phyloP scores from a whole-genome alignment of 208 protist genomes.

The Kentomonas sorsogonicus region DNA sequence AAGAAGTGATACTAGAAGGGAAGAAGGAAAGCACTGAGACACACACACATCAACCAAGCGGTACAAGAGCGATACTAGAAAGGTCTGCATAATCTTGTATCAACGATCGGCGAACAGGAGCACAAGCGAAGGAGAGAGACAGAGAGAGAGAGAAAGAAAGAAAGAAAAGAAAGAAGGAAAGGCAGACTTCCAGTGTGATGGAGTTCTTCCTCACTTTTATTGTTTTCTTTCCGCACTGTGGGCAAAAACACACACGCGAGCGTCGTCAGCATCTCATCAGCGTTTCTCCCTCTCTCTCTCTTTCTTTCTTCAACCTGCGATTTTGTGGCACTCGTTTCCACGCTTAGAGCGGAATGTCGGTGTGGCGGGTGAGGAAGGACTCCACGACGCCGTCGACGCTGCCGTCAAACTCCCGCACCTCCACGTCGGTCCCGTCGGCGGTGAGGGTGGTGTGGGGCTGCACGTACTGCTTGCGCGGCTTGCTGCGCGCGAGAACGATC shows the following conservation, averaged over 20 bases:
- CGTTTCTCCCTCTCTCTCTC: neutral
- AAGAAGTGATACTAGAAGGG: neutral
- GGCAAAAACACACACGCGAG: neutral
- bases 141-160: neutral
- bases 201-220: constrained; percentile 5
- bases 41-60: neutral
- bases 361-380: constrained; percentile 49
- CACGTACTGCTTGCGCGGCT: constrained; percentile 88
- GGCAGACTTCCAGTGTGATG: neutral
- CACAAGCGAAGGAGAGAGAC: neutral
- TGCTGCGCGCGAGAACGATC: constrained; percentile 61
- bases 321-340: too few relatives aligned
- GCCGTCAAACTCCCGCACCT: constrained; percentile 47
- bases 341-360: constrained; percentile 53
- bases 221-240: constrained; percentile 6
- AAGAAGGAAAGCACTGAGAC: too few relatives aligned
- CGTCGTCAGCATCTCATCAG: neutral
- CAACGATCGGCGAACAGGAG: neutral
- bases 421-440: constrained; percentile 31
- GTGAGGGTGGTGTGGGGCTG: constrained; percentile 61
- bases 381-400: constrained; percentile 47
- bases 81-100: neutral
- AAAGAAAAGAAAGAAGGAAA: neutral
- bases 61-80: neutral
- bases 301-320: neutral